Evolutionary conservation across 495 filamentous ascomycete species (phyloP).

Genomic region (Pyronema domesticum): DNA sequence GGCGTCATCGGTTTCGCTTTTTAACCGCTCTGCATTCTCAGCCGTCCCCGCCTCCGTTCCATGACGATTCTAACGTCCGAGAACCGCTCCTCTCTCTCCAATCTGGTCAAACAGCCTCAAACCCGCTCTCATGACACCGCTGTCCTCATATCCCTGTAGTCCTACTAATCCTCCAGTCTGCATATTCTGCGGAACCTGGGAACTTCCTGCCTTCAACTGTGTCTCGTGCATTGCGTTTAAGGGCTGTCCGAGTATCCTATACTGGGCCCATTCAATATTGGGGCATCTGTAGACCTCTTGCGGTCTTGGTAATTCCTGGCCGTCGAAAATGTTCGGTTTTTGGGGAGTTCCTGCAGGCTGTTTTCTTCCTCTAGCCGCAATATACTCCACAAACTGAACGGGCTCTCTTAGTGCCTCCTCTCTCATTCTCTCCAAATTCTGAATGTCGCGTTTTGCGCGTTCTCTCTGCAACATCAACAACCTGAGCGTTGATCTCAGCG

Average conservation of each 20-base stretch:
- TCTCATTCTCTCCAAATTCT: constrained; percentile 15
- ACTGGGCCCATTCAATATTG: constrained; percentile 22
- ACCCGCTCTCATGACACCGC: constrained; percentile 17
- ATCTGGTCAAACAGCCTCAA: constrained; percentile 23
- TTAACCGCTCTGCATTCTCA: no score
- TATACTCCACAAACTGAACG: constrained; percentile 20
- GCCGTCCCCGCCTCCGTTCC: no score
- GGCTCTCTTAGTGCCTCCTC: constrained; percentile 16
- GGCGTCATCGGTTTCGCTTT: no score
- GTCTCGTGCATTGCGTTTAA: constrained; percentile 20
- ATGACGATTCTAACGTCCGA: constrained; percentile 11
- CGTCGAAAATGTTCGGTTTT: constrained; percentile 8
- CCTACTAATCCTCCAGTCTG: constrained; percentile 22
- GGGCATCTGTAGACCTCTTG: constrained; percentile 22
- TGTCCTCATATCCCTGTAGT: constrained; percentile 14
- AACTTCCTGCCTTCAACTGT: constrained; percentile 2
- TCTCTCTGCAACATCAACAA: constrained; percentile 23
- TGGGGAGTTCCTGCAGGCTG: neutral
- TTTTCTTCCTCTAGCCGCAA: neutral
- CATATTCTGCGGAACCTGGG: constrained; percentile 19
- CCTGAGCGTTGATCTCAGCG: constrained; percentile 17
- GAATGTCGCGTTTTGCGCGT: constrained; percentile 20
- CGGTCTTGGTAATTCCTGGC: constrained; percentile 18
- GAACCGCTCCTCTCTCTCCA: constrained; percentile 15
- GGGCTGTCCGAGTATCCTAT: constrained; percentile 17